Evolutionary conservation across 202 grass and related monocot species (phyloP).

Genomic region (Schoenoplectus triqueter): DNA sequence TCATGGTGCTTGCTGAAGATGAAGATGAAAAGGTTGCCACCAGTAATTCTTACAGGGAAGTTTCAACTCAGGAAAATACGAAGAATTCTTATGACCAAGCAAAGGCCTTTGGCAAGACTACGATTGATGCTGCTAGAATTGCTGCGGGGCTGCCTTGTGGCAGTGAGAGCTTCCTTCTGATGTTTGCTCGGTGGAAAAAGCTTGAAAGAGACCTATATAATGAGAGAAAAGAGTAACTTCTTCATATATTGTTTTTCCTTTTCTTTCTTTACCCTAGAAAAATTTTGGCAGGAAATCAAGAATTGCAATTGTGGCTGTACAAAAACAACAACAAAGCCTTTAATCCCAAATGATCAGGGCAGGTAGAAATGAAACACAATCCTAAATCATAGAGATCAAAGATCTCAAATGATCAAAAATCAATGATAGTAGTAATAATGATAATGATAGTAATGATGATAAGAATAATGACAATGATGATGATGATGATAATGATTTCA

Average conservation of each 20-base stretch:
- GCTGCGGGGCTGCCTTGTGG: constrained; percentile 92
- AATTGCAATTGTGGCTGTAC: not conserved
- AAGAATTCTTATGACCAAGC: constrained; percentile 82
- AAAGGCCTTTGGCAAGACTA: constrained; percentile 74
- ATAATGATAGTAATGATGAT: no score
- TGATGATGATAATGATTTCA: no score
- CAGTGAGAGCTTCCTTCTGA: constrained; percentile 90
- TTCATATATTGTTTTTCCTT: constrained; percentile 36
- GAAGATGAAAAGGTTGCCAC: constrained; percentile 71
- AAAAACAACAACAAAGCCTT: no score
- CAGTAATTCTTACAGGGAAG: not conserved
- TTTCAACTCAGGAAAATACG: not conserved
- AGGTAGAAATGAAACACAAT: no score
- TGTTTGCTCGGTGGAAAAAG: constrained; percentile 99
- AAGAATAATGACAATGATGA: no score
- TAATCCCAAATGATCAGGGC: no score
- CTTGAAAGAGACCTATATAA: constrained; percentile 93
- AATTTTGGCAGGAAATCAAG: constrained; percentile 16
- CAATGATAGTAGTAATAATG: no score
- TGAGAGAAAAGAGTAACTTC: constrained; percentile 79
- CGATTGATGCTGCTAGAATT: constrained; percentile 76
- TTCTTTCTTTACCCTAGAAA: not conserved
- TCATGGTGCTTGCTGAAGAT: constrained; percentile 82
- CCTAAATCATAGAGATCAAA: no score
- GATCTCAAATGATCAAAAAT: no score